These are phyloP conservation scores for Lomentospora prolificans DNA, from an alignment of 2,329 filamentous ascomycete species.

Conservation along the genomic window DNA sequence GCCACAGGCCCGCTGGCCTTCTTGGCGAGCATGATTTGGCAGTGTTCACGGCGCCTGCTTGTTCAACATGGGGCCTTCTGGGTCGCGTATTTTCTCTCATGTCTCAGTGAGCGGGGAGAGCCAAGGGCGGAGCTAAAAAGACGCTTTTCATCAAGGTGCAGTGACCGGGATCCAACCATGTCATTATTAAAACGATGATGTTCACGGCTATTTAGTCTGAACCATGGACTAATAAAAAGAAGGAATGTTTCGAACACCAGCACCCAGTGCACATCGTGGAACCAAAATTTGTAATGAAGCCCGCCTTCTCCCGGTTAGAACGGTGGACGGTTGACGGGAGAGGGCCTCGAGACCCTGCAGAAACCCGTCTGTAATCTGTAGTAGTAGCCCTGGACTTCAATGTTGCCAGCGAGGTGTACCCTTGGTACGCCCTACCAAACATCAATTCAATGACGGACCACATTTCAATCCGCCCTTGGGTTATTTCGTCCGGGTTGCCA, in stretches of 20 bases:
- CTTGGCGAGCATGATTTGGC: background rate
- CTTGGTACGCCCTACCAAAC: too few relatives aligned
- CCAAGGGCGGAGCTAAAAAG: background rate
- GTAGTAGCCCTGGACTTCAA: too few relatives aligned
- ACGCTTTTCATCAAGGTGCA: background rate
- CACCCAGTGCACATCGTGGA: background rate
- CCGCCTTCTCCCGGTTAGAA: background rate
- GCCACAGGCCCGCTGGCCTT: background rate
- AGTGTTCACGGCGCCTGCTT: background rate
- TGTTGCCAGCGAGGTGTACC: too few relatives aligned
- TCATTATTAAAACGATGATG: background rate
- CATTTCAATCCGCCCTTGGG: background rate
- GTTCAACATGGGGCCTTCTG: background rate
- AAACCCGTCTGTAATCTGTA: too few relatives aligned
- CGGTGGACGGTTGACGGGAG: background rate
- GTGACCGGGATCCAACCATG: background rate
- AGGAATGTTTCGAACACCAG: constrained; percentile 3
- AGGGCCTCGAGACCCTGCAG: too few relatives aligned
- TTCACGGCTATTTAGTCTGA: constrained; percentile 5
- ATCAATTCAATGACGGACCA: background rate
- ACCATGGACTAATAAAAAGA: background rate
- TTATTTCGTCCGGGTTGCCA: background rate
- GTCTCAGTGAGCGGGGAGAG: constrained; percentile 2
- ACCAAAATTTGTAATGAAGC: background rate
- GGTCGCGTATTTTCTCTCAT: background rate